phyloP scores from a whole-genome alignment of 2,329 filamentous ascomycete species.

The Biscogniauxia mediterranea region DNA sequence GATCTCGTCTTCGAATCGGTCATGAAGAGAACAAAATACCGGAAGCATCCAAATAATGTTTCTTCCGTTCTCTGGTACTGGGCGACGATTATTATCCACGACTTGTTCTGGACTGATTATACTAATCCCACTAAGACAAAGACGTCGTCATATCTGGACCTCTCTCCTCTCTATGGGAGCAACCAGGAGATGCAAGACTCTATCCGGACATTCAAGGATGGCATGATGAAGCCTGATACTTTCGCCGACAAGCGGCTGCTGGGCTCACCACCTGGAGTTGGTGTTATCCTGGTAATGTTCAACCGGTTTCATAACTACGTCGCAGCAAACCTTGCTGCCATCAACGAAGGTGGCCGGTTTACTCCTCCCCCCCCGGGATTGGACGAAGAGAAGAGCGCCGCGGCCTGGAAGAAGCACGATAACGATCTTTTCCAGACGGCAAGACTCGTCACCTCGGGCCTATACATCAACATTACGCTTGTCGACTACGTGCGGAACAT shows the following conservation, averaged over 20 bases:
- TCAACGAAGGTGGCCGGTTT: slow-evolving; percentile 83
- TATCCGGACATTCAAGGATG: slow-evolving; percentile 68
- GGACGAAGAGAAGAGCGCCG: slow-evolving; percentile 46
- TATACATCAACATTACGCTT: slow-evolving; percentile 78
- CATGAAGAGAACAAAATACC: slow-evolving; percentile 54
- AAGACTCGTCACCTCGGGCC: slow-evolving; percentile 68
- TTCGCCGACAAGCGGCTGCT: slow-evolving; percentile 70
- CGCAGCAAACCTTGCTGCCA: slow-evolving; percentile 73
- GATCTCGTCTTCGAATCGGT: slow-evolving; percentile 60
- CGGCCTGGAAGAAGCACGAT: slow-evolving; percentile 67
- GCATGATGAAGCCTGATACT: slow-evolving; percentile 68
- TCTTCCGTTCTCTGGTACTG: slow-evolving; percentile 72
- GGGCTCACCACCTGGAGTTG: slow-evolving; percentile 70
- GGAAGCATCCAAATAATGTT: slow-evolving; percentile 67
- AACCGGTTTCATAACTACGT: slow-evolving; percentile 86
- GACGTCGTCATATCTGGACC: slow-evolving; percentile 70
- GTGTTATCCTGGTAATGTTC: slow-evolving; percentile 74
- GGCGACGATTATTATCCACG: slow-evolving; percentile 72
- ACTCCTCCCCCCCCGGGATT: slow-evolving; percentile 56
- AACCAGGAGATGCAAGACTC: slow-evolving; percentile 64
- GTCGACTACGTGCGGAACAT: slow-evolving; percentile 79
- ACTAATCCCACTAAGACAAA: slow-evolving; percentile 51
- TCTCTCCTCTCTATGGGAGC: slow-evolving; percentile 70
- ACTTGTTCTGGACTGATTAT: slow-evolving; percentile 70
- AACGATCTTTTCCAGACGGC: slow-evolving; percentile 79